A percentile compares a stretch with the other conserved stretches of the same genome.
Evolutionary conservation across 768 basidiomycete genomes (phyloP).

Genomic region (Lanmaoa rubissima): DNA sequence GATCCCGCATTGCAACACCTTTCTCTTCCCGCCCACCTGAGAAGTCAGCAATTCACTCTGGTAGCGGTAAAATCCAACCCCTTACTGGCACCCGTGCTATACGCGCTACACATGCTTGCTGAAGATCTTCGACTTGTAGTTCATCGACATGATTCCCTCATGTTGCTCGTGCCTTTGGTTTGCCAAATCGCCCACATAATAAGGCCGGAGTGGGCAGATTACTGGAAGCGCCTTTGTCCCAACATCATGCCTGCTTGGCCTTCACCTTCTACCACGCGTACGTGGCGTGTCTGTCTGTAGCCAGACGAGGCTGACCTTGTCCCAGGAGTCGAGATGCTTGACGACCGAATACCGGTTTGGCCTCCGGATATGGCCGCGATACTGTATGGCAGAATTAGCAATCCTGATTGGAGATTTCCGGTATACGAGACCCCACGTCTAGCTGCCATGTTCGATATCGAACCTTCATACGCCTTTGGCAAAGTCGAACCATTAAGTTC

Average conservation of each 20-base stretch:
- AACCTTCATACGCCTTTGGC: slow-evolving; percentile 61
- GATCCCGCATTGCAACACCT: slow-evolving; percentile 57
- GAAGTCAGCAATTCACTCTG: slow-evolving; percentile 28
- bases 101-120: slow-evolving; percentile 76
- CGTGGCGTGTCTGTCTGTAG: not conserved
- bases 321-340: slow-evolving; percentile 46
- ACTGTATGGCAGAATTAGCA: slow-evolving; percentile 54
- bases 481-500: slow-evolving; percentile 55
- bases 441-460: slow-evolving; percentile 46
- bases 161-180: slow-evolving; percentile 58
- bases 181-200: slow-evolving; percentile 61
- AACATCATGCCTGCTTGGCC: slow-evolving; percentile 62
- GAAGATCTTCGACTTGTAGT: slow-evolving; percentile 65
- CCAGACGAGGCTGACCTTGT: slow-evolving; percentile 12
- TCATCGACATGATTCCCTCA: slow-evolving; percentile 53
- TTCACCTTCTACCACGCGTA: slow-evolving; percentile 37
- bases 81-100: slow-evolving; percentile 57
- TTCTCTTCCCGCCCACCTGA: slow-evolving; percentile 31
- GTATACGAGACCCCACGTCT: slow-evolving; percentile 44
- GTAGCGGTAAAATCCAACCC: slow-evolving; percentile 37
- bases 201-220: slow-evolving; percentile 87
- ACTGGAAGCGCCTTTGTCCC: slow-evolving; percentile 84
- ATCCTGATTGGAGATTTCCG: slow-evolving; percentile 66
- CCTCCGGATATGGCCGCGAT: slow-evolving; percentile 76
- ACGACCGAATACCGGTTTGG: slow-evolving; percentile 72